A percentile compares a stretch with the other conserved stretches of the same genome.
Evolutionary conservation across 2,329 filamentous ascomycete genomes (phyloP).

Genomic region (Aschersonia sp.): DNA sequence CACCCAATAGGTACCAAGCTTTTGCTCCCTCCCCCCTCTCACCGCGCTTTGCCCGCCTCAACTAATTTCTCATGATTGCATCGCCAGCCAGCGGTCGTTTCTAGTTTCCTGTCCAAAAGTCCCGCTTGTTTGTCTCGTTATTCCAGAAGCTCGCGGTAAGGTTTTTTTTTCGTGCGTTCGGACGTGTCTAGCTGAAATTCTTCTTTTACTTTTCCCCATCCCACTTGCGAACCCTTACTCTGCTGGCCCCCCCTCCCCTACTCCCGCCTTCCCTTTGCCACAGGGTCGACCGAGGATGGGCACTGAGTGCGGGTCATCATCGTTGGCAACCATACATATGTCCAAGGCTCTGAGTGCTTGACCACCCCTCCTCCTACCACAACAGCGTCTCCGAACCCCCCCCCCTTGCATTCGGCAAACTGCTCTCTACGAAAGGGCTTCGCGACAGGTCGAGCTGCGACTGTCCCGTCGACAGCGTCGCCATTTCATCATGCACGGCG

Average conservation of each 20-base stretch:
- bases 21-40: no score
- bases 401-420: background rate
- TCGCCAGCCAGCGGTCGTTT: no score
- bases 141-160: no score
- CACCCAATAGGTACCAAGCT: no score
- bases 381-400: background rate
- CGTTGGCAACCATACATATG: slow-evolving; percentile 11
- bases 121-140: no score
- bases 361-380: background rate
- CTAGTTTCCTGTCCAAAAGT: no score
- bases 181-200: no score
- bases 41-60: no score
- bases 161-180: no score
- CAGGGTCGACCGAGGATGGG: slow-evolving; percentile 16
- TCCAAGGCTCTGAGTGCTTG: slow-evolving; percentile 10
- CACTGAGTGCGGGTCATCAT: slow-evolving; percentile 11
- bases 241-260: background rate
- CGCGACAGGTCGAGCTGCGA: slow-evolving; percentile 1
- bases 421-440: background rate
- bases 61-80: no score
- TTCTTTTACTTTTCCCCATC: background rate
- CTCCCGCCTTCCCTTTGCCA: slow-evolving; percentile 1
- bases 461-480: slow-evolving; percentile 4
- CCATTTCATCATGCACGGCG: slow-evolving; percentile 32
- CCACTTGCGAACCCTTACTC: background rate